Conservation (phyloP, 306 rosid genomes). For the Cicer bijugum region DNA sequence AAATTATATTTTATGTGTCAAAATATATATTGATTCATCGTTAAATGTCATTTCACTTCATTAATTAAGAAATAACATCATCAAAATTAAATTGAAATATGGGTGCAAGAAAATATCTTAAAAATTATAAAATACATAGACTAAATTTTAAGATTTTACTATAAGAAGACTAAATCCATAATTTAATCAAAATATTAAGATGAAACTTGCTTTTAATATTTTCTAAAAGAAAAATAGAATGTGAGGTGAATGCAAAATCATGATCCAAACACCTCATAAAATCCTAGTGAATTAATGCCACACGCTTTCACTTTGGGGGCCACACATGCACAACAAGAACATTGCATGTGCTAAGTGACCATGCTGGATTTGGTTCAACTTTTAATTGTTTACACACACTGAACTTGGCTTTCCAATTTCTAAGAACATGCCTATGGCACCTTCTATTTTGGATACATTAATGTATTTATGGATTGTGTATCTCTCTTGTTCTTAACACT, state of each 20-base stretch:
- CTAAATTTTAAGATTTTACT: too few relatives aligned
- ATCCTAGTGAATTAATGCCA: neutral
- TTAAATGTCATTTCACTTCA: too few relatives aligned
- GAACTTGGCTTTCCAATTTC: conserved; percentile 29
- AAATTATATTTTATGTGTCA: too few relatives aligned
- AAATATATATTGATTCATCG: too few relatives aligned
- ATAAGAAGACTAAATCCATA: too few relatives aligned
- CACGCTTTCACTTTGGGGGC: conserved; percentile 18
- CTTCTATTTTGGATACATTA: conserved; percentile 26
- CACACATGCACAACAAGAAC: conserved; percentile 30
- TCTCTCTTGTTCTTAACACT: conserved; percentile 19
- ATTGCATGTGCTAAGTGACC: conserved; percentile 56
- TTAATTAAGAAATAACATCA: too few relatives aligned
- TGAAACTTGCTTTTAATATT: too few relatives aligned
- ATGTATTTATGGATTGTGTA: neutral
- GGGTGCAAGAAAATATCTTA: too few relatives aligned
- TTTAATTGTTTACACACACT: conserved; percentile 5
- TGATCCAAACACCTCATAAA: neutral
- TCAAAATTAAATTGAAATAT: too few relatives aligned
- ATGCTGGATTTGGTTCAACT: conserved; percentile 23
- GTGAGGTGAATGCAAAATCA: neutral
- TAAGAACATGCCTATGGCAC: conserved; percentile 3
- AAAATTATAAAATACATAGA: too few relatives aligned
- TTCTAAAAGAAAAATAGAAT: too few relatives aligned
- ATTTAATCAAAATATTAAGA: too few relatives aligned